Percentiles rank a stretch among this genome's conserved stretches.
These are phyloP conservation scores for Blastobotrys muscicola DNA, from an alignment of 805 yeast species.

Conservation along the genomic window DNA sequence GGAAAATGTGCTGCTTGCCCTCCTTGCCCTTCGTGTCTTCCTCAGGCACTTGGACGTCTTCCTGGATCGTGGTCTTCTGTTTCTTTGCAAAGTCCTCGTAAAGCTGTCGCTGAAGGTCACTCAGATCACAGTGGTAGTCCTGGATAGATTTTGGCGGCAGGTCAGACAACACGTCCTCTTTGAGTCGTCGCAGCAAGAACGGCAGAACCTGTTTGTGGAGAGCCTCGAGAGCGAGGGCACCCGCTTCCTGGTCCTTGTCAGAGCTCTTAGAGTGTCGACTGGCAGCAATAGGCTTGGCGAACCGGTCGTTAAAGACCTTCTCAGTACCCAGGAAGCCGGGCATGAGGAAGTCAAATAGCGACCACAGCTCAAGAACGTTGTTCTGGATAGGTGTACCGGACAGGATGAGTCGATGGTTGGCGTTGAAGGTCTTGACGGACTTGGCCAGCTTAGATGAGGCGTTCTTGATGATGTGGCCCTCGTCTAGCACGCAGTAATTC, in stretches of 20 bases:
- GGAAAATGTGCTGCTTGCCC: conserved; percentile 87
- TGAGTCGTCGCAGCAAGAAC: conserved; percentile 88
- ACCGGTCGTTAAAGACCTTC: conserved; percentile 84
- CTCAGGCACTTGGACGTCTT: conserved; percentile 38
- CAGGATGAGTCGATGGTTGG: conserved; percentile 82
- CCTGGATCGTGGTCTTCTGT: conserved; percentile 63
- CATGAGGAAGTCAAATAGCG: conserved; percentile 94
- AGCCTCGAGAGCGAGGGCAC: conserved; percentile 91
- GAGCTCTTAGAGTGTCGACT: conserved; percentile 75
- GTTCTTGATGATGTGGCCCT: conserved; percentile 95
- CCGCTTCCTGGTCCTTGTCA: conserved; percentile 92
- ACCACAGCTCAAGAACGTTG: conserved; percentile 94
- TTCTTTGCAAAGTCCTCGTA: conserved; percentile 84
- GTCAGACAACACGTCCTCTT: conserved; percentile 92
- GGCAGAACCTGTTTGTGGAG: conserved; percentile 95
- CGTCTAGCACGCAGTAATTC: conserved; percentile 93
- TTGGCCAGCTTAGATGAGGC: conserved; percentile 79
- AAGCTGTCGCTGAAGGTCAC: conserved; percentile 78
- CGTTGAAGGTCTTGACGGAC: conserved; percentile 71
- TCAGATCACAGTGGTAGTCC: conserved; percentile 93
- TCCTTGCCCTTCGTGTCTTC: conserved; percentile 31
- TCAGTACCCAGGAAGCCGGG: conserved; percentile 97
- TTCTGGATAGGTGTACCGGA: conserved; percentile 99
- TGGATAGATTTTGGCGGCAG: conserved; percentile 97
- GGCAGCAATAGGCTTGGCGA: conserved; percentile 97